Conservation (phyloP, 129 eudicot genomes). For the Flaveria linearis region DNA sequence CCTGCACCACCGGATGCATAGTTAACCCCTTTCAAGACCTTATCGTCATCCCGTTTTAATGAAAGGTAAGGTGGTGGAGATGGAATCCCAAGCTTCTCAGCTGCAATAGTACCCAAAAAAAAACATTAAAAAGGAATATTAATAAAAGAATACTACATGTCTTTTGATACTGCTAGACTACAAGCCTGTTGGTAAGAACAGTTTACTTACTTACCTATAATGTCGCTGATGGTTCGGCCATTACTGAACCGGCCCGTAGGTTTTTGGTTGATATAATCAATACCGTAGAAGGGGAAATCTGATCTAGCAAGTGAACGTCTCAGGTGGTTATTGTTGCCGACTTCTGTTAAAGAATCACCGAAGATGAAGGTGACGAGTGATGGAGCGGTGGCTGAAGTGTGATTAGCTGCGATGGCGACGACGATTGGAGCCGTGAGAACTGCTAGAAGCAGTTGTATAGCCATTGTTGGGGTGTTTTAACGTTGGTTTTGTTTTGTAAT, state of each 20-base stretch:
- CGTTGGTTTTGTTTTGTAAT: slow-evolving; percentile 17
- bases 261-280: slow-evolving; percentile 55
- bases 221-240: slow-evolving; percentile 87
- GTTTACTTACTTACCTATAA: slow-evolving; percentile 48
- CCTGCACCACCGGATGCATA: slow-evolving; percentile 99
- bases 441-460: background rate
- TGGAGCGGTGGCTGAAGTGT: slow-evolving; percentile 27
- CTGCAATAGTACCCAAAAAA: slow-evolving; percentile 33
- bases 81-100: slow-evolving; percentile 77
- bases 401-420: slow-evolving; percentile 20
- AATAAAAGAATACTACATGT: too few relatives aligned
- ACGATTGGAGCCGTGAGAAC: background rate
- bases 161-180: too few relatives aligned
- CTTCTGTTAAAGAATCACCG: slow-evolving; percentile 91
- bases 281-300: slow-evolving; percentile 69
- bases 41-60: slow-evolving; percentile 54
- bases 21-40: slow-evolving; percentile 70
- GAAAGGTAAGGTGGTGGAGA: slow-evolving; percentile 89
- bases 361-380: slow-evolving; percentile 63
- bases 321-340: slow-evolving; percentile 77
- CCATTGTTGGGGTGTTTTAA: slow-evolving; percentile 19
- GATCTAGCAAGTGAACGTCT: slow-evolving; percentile 73
- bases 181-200: too few relatives aligned
- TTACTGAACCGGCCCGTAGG: slow-evolving; percentile 86
- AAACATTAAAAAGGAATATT: background rate